Evolutionary conservation across 140 eudicot species (phyloP), one percentile per base, ranked within the genome.

Genomic region (Cichorium intybus): DNA sequence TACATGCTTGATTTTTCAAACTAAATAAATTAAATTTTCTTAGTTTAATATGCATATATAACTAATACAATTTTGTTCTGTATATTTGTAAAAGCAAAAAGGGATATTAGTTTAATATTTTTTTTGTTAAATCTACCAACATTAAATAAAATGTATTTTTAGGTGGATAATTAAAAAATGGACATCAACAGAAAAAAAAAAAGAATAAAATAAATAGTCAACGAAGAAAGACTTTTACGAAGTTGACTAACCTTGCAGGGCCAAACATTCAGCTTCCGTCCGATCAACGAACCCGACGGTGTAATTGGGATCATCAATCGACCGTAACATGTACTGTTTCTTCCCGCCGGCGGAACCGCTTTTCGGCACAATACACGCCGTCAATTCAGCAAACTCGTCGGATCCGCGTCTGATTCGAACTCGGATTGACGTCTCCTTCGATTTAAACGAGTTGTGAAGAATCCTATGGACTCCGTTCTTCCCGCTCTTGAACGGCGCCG

Each of bases 231-330:
- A 5, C 61, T 56, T 57, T 58, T 9, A 10, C 31, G 15, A 64
- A 45, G 10, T 60, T 50, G 66, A 26, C 78, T 5, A 47, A 91
- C 97, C 97, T 91, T 91, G 97, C 66, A 91, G 61, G 4, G 79
- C 60, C 57, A 82, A 64, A 34, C 97, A 91, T 4, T 87, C 96
- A 6, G 68, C 56, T 60, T 91, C 96, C 24, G 97, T 91, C 67
- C 97, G 91, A 91, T 91, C 97, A 64, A 74, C 73, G 54, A 91
- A 91, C 0, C 86, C 92, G n/a, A 91, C 95, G 21, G 97, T 91
- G 54, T 91, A 91, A 74, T 91, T 87, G 0, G 97, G 96, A 66
- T 91, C 97, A 55, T 71, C 95, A 49, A 91, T 87, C 7, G 95
- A 77, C 66, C 97, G 47, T 62, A 91, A 27, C 83, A 87, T 80